phyloP scores from a whole-genome alignment of 495 filamentous ascomycete genomes.

The Aspergillus campestris region DNA sequence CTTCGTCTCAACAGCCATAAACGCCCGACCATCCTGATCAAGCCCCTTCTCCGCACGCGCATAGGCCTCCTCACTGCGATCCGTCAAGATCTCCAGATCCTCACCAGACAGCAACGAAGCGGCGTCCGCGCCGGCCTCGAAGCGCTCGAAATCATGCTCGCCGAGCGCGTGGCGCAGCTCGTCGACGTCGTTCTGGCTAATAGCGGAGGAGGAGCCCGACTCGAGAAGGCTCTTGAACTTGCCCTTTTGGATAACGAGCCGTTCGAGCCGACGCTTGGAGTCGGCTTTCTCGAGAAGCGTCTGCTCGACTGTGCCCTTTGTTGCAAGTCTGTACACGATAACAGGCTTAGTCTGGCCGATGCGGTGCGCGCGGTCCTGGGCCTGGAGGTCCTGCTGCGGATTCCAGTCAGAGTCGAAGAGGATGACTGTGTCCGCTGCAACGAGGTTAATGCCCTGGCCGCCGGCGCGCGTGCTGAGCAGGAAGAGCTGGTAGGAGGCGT shows the following conservation, averaged over 20 bases:
- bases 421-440: conserved; percentile 64
- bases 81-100: conserved; percentile 72
- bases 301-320: conserved; percentile 87
- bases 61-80: conserved; percentile 83
- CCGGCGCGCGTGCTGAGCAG: conserved; percentile 84
- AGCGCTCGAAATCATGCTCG: conserved; percentile 47
- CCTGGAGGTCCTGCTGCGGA: conserved; percentile 93
- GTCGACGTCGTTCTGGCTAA: conserved; percentile 29
- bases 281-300: conserved; percentile 81
- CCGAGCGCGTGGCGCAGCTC: conserved; percentile 40
- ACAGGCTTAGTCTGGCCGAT: conserved; percentile 91
- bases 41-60: conserved; percentile 65
- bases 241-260: conserved; percentile 92
- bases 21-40: conserved; percentile 33
- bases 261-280: conserved; percentile 87
- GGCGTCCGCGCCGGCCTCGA: conserved; percentile 43
- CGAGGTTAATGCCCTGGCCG: conserved; percentile 88
- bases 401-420: conserved; percentile 90
- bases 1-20: conserved; percentile 38
- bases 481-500: conserved; percentile 66
- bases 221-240: conserved; percentile 52
- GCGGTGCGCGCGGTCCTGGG: conserved; percentile 87
- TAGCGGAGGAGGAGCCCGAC: conserved; percentile 7
- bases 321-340: conserved; percentile 90
- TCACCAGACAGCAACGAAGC: conserved; percentile 61